phyloP scores from a whole-genome alignment of 2,329 filamentous ascomycete species.

The Pseudogymnoascus sp. region DNA sequence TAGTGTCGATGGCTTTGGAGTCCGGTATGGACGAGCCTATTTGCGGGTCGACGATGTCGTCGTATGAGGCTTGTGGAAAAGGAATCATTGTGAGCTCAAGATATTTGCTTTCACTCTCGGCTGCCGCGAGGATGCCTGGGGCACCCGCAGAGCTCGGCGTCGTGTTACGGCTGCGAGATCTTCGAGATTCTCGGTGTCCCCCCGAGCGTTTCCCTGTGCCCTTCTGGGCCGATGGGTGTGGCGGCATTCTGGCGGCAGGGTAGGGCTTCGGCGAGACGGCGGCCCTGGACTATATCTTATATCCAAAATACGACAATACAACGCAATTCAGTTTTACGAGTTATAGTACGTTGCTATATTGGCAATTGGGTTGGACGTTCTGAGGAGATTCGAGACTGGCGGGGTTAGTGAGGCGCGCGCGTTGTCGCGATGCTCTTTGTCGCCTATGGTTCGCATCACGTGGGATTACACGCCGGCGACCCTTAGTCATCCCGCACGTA shows the following conservation, averaged over 20 bases:
- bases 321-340: neutral
- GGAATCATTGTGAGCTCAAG: slow-evolving; percentile 54
- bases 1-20: slow-evolving; percentile 54
- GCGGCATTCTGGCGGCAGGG: slow-evolving; percentile 41
- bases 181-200: slow-evolving; percentile 45
- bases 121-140: slow-evolving; percentile 40
- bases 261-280: neutral
- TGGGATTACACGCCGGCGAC: neutral
- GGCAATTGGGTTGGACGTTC: neutral
- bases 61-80: slow-evolving; percentile 53
- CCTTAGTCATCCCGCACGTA: neutral
- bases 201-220: slow-evolving; percentile 58
- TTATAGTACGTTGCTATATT: neutral
- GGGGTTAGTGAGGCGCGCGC: neutral
- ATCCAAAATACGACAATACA: neutral
- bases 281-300: neutral
- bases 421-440: slow-evolving; percentile 6
- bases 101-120: slow-evolving; percentile 50
- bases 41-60: slow-evolving; percentile 60
- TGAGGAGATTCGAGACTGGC: neutral
- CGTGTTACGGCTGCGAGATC: slow-evolving; percentile 68
- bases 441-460: slow-evolving; percentile 1
- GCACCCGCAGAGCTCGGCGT: slow-evolving; percentile 49
- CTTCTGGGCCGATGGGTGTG: slow-evolving; percentile 48
- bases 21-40: slow-evolving; percentile 52